phyloP scores from a whole-genome alignment of 1,284 basidiomycete genomes.

The Heterobasidion irregulare region DNA sequence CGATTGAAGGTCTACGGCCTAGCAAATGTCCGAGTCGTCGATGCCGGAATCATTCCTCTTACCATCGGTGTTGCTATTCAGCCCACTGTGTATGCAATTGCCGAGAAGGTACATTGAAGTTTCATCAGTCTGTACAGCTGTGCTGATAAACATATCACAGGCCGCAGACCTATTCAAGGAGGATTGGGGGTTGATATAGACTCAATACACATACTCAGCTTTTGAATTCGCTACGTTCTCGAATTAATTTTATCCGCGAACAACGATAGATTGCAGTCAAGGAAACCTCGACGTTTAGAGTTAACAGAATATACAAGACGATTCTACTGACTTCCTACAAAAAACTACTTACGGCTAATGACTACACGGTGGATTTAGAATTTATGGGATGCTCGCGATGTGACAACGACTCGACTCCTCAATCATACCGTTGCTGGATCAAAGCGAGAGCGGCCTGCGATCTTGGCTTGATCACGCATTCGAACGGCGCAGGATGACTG shows the following conservation, averaged over 20 bases:
- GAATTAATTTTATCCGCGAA: too few species aligned
- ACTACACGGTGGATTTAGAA: too few species aligned
- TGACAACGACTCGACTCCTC: neutral
- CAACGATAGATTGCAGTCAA: too few species aligned
- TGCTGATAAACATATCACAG: neutral
- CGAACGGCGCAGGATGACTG: neutral
- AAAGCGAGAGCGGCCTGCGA: neutral
- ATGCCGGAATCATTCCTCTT: constrained; percentile 13
- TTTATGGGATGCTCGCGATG: too few species aligned
- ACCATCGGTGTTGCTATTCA: constrained; percentile 11
- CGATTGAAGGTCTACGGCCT: constrained; percentile 13
- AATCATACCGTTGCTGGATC: neutral
- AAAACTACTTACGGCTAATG: too few species aligned
- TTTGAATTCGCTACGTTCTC: too few species aligned
- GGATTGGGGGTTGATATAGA: neutral
- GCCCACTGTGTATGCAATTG: constrained; percentile 10
- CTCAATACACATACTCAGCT: too few species aligned
- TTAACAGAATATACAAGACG: too few species aligned
- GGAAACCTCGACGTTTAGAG: too few species aligned
- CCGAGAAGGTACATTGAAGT: constrained; percentile 8
- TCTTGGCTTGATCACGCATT: neutral
- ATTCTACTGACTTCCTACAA: too few species aligned
- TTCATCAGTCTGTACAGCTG: neutral
- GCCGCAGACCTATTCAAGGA: neutral
- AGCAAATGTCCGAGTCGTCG: constrained; percentile 12